Conservation (phyloP, 306 rosid species). For the Abrus pulchellus region DNA sequence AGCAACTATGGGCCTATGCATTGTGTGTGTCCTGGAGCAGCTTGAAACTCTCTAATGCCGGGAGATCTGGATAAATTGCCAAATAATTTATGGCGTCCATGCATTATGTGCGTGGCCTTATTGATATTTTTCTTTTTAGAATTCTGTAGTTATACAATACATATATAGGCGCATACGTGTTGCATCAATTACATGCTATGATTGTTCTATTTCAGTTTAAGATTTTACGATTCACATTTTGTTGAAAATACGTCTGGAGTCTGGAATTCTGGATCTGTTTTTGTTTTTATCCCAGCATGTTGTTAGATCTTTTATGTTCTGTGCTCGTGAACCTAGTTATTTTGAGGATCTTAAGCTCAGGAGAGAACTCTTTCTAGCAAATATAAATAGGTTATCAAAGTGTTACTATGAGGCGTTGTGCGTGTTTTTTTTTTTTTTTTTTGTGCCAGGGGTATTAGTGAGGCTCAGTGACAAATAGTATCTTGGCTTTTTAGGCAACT, state of each 20-base stretch:
- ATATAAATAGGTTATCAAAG: constrained; percentile 1
- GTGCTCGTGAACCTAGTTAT: background rate
- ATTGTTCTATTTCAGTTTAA: constrained; percentile 1
- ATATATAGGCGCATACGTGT: background rate
- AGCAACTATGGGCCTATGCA: background rate
- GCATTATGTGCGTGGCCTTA: constrained; percentile 3
- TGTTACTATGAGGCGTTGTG: background rate
- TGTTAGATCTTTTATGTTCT: constrained; percentile 5
- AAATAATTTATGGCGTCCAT: background rate
- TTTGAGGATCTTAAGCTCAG: constrained; percentile 10
- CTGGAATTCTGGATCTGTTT: background rate
- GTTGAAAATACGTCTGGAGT: background rate
- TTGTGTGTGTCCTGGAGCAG: constrained; percentile 14
- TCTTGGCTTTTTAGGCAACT: constrained; percentile 5
- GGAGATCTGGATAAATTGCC: background rate
- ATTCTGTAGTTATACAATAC: background rate
- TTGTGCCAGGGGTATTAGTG: background rate
- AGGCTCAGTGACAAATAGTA: constrained; percentile 4
- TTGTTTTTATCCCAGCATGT: background rate
- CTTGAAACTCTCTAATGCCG: constrained; percentile 14
- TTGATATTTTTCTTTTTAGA: background rate
- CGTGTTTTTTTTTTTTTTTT: background rate
- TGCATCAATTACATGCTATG: background rate
- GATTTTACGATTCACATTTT: constrained; percentile 1
- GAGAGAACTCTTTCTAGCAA: constrained; percentile 31